Conservation (phyloP, 2,329 filamentous ascomycete species). For the Mycocentrospora acerina region DNA sequence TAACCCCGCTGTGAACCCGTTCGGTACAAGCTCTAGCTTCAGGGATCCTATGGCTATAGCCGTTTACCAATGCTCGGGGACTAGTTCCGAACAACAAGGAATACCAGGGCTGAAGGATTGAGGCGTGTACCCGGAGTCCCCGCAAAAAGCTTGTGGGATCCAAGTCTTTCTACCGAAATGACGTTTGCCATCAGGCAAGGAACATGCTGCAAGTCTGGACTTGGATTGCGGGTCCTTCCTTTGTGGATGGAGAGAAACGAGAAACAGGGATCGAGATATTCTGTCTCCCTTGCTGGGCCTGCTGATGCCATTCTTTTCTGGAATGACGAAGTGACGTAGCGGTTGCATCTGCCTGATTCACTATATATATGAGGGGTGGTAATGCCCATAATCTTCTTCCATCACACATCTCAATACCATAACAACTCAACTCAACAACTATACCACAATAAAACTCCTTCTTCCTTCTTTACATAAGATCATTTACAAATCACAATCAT, state of each 20-base stretch:
- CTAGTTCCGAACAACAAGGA: conserved; percentile 6
- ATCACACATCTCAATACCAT: conserved; percentile 6
- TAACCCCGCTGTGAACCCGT: conserved; percentile 12
- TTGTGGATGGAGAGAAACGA: conserved; percentile 11
- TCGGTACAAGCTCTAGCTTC: conserved; percentile 10
- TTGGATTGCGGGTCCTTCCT: conserved; percentile 13
- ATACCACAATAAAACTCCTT: conserved; percentile 7
- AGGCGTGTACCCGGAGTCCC: not conserved
- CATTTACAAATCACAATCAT: conserved; percentile 18
- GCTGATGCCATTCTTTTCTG: conserved; percentile 9
- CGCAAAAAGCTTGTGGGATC: conserved; percentile 2
- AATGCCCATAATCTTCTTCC: conserved; percentile 3
- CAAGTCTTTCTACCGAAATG: conserved; percentile 8
- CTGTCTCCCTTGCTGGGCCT: conserved; percentile 5
- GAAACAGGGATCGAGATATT: conserved; percentile 19
- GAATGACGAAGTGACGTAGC: conserved; percentile 21
- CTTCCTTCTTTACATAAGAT: conserved; percentile 4
- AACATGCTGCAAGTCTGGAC: conserved; percentile 12
- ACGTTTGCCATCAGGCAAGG: conserved; percentile 11
- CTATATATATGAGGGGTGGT: not conserved
- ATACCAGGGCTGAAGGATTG: conserved; percentile 1
- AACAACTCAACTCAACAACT: conserved; percentile 12
- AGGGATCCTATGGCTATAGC: conserved; percentile 10
- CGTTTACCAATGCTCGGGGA: conserved; percentile 19
- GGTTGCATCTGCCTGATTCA: no score